A percentile compares a stretch with the other conserved stretches of the same genome.
phyloP scores from a whole-genome alignment of 2,329 filamentous ascomycete species.

The Lachnellula occidentalis region DNA sequence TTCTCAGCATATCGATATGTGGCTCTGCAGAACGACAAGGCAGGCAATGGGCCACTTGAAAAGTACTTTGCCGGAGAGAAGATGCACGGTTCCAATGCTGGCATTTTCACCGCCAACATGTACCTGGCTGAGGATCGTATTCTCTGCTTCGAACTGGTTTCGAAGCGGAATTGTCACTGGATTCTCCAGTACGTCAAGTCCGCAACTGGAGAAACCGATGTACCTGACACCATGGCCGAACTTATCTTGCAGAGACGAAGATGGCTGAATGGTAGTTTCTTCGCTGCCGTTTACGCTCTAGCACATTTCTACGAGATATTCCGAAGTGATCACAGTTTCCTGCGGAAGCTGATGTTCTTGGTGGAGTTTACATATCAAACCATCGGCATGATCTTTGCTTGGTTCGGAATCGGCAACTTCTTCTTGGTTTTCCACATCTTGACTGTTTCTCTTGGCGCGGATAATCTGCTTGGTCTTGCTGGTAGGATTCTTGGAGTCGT shows the following conservation, averaged over 20 bases:
- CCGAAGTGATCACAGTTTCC: constrained; percentile 80
- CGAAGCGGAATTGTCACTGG: constrained; percentile 96
- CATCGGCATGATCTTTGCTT: constrained; percentile 95
- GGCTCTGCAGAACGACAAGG: constrained; percentile 94
- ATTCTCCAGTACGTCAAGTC: constrained; percentile 98
- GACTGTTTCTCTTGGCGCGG: constrained; percentile 73
- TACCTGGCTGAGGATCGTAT: constrained; percentile 98
- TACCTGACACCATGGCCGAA: constrained; percentile 89
- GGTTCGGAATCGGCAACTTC: constrained; percentile 98
- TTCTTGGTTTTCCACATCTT: constrained; percentile 98
- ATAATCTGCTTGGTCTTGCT: constrained; percentile 64
- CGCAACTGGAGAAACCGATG: constrained; percentile 92
- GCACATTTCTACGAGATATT: constrained; percentile 96
- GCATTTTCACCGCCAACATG: constrained; percentile 99
- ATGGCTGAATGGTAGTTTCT: constrained; percentile 98
- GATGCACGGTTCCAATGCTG: constrained; percentile 80
- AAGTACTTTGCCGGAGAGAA: constrained; percentile 98
- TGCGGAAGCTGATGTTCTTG: constrained; percentile 85
- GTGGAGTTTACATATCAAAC: constrained; percentile 94
- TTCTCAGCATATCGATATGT: constrained; percentile 98
- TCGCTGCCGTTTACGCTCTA: constrained; percentile 91
- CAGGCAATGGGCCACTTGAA: constrained; percentile 83
- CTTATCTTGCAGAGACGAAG: constrained; percentile 92
- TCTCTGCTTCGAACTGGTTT: constrained; percentile 95
- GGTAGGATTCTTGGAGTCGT: constrained; percentile 80